A percentile compares a stretch with the other conserved stretches of the same genome.
These are phyloP conservation scores for Fusarium sp. DNA, from an alignment of 2,329 filamentous ascomycete species.

Conservation along the genomic window DNA sequence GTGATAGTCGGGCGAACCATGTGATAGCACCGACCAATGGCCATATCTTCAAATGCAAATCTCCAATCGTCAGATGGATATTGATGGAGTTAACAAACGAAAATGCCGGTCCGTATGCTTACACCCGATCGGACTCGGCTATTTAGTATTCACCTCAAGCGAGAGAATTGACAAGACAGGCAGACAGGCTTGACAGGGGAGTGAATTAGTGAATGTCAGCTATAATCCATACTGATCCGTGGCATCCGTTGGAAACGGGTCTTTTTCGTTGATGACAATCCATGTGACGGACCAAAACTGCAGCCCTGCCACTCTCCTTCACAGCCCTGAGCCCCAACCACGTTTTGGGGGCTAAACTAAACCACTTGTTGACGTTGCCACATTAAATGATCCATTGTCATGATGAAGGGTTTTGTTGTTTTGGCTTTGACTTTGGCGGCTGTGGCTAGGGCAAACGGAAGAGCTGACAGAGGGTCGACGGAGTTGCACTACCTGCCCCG, in stretches of 20 bases:
- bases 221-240: conserved; percentile 41
- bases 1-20: conserved; percentile 10
- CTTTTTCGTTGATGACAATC: conserved; percentile 47
- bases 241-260: conserved; percentile 48
- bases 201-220: conserved; percentile 37
- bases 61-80: conserved; percentile 17
- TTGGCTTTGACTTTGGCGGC: conserved; percentile 23
- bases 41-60: background rate
- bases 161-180: conserved; percentile 31
- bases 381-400: conserved; percentile 13
- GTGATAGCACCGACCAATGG: conserved; percentile 13
- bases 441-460: conserved; percentile 38
- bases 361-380: conserved; percentile 35
- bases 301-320: conserved; percentile 34
- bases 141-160: conserved; percentile 14
- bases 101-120: conserved; percentile 40
- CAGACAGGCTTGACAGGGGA: conserved; percentile 22
- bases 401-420: conserved; percentile 27
- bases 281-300: conserved; percentile 47
- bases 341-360: conserved; percentile 16
- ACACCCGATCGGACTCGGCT: conserved; percentile 47
- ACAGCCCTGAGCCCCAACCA: conserved; percentile 8
- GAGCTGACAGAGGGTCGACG: conserved; percentile 18
- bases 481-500: conserved; percentile 32
- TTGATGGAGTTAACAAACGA: conserved; percentile 35